Conservation (phyloP, 2,329 filamentous ascomycete species). For the Talaromyces sp. region DNA sequence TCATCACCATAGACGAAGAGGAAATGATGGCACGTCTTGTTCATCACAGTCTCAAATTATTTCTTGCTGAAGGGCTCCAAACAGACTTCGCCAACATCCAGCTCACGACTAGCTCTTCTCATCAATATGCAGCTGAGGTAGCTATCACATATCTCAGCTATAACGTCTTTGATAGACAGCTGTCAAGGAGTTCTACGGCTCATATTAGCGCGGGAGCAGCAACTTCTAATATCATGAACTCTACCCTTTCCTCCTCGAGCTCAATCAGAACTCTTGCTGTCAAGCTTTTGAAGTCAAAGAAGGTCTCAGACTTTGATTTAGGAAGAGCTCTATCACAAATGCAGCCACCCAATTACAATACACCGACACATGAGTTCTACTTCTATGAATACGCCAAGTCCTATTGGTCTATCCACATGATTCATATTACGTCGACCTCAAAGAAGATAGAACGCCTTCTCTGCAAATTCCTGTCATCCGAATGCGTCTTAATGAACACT, state of each 20-base stretch:
- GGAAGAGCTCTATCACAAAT: neutral
- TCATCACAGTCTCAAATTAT: conserved; percentile 5
- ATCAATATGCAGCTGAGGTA: neutral
- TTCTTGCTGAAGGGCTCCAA: neutral
- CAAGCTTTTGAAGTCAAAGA: neutral
- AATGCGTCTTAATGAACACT: neutral
- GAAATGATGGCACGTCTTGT: conserved; percentile 3
- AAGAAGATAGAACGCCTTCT: neutral
- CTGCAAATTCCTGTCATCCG: neutral
- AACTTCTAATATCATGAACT: neutral
- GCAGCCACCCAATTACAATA: neutral
- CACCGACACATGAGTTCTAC: neutral
- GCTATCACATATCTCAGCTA: neutral
- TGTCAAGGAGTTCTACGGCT: neutral
- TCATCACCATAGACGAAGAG: conserved; percentile 8
- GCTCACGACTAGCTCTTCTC: neutral
- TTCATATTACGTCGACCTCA: neutral
- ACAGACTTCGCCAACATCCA: neutral
- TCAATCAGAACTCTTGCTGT: neutral
- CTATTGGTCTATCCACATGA: neutral
- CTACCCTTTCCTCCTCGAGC: neutral
- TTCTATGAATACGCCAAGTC: neutral
- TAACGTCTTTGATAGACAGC: neutral
- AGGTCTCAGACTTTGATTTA: neutral
- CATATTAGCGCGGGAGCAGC: neutral